Evolutionary conservation across 2,329 filamentous ascomycete genomes (phyloP).

Genomic region (Rhinocladiella similis): DNA sequence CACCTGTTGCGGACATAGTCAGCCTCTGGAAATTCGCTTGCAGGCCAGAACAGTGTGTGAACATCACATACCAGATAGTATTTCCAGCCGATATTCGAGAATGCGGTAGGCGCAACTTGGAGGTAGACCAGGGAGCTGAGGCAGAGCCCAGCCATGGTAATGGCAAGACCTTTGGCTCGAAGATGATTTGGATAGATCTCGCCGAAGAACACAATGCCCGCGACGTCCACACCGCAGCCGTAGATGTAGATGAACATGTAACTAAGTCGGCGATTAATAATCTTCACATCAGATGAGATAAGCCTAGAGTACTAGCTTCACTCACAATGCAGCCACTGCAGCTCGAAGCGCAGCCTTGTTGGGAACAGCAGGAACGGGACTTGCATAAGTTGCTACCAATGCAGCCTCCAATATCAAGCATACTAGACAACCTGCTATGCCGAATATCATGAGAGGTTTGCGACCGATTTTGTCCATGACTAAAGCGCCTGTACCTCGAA

Average conservation of each 20-base stretch:
- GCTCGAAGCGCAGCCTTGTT: slow-evolving; percentile 9
- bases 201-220: background rate
- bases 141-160: background rate
- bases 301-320: too few relatives aligned
- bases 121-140: slow-evolving; percentile 12
- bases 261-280: too few relatives aligned
- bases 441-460: slow-evolving; percentile 34
- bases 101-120: slow-evolving; percentile 19
- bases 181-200: slow-evolving; percentile 9
- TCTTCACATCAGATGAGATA: too few relatives aligned
- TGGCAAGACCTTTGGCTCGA: slow-evolving; percentile 1
- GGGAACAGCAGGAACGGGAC: too few relatives aligned
- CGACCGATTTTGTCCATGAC: slow-evolving; percentile 49
- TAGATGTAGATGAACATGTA: slow-evolving; percentile 1
- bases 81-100: slow-evolving; percentile 34
- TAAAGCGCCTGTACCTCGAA: slow-evolving; percentile 36
- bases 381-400: slow-evolving; percentile 2
- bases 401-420: background rate
- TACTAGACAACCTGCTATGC: slow-evolving; percentile 6
- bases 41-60: background rate
- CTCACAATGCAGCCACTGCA: slow-evolving; percentile 54
- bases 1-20: slow-evolving; percentile 6
- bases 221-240: background rate
- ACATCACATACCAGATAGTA: slow-evolving; percentile 30
- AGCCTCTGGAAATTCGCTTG: background rate